A percentile compares a stretch with the other conserved stretches of the same genome.
Conservation (phyloP, 2,329 filamentous ascomycete species). For the Cladosporium sp. region DNA sequence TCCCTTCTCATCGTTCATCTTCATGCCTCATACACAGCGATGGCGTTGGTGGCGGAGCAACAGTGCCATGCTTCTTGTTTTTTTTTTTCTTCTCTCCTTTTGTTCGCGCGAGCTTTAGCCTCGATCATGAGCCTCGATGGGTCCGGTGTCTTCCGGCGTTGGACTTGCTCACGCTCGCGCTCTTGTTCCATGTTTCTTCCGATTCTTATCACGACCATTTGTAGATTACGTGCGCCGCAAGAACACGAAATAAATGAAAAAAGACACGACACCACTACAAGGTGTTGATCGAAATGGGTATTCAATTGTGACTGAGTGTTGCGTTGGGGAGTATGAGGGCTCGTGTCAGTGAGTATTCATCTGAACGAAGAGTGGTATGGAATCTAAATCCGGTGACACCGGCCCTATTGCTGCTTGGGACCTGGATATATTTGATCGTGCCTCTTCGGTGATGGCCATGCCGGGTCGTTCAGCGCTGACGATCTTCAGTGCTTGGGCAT, state of each 20-base stretch:
- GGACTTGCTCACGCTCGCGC: not conserved
- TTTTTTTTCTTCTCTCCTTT: not conserved
- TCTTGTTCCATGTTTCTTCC: not conserved
- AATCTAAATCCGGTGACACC: not conserved
- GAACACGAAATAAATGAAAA: not conserved
- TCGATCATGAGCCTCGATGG: not conserved
- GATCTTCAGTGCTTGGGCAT: not conserved
- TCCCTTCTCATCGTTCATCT: not conserved
- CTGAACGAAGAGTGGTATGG: not conserved
- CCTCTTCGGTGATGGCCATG: too few species aligned
- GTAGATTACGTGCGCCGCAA: not conserved
- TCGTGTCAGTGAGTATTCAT: not conserved
- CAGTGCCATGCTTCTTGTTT: not conserved
- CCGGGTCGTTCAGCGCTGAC: not conserved
- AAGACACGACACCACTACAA: not conserved
- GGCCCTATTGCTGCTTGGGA: not conserved
- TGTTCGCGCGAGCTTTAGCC: not conserved
- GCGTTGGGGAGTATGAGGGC: not conserved
- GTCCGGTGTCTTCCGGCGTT: not conserved
- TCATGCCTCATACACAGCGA: slow-evolving; percentile 1
- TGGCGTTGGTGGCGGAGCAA: slow-evolving; percentile 2
- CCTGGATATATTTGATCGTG: too few species aligned
- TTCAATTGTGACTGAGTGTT: not conserved
- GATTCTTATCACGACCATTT: not conserved
- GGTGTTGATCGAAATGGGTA: not conserved